Evolutionary conservation across 495 filamentous ascomycete species (phyloP).

Genomic region (Echria macrotheca): DNA sequence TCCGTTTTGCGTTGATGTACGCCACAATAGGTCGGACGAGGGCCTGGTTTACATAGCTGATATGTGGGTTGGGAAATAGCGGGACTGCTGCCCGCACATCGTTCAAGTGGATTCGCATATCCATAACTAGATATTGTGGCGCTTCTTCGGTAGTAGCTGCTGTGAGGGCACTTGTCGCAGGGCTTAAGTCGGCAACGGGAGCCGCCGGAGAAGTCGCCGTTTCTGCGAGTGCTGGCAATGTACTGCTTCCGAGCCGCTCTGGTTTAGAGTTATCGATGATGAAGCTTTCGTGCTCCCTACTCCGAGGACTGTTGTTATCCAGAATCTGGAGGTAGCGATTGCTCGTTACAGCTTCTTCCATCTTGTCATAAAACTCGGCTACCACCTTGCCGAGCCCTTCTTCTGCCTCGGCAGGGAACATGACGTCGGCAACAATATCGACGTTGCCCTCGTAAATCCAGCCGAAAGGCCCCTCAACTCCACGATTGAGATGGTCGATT

Average conservation of each 20-base stretch:
- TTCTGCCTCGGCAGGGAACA: conserved; percentile 81
- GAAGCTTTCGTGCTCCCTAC: conserved; percentile 21
- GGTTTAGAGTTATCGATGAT: conserved; percentile 20
- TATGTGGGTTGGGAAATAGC: conserved; percentile 73
- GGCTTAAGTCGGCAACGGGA: no score
- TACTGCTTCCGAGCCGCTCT: conserved; percentile 6
- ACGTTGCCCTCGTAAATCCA: conserved; percentile 97
- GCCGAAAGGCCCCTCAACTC: conserved; percentile 88
- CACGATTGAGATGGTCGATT: conserved; percentile 93
- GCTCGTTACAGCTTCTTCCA: conserved; percentile 85
- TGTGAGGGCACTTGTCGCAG: no score
- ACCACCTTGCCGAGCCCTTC: conserved; percentile 87
- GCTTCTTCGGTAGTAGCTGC: conserved; percentile 34
- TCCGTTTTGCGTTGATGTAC: conserved; percentile 89
- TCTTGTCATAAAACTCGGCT: conserved; percentile 86
- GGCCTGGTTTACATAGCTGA: conserved; percentile 94
- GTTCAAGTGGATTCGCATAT: conserved; percentile 84
- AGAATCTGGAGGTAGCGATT: conserved; percentile 53
- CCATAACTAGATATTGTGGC: conserved; percentile 77
- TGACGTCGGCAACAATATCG: conserved; percentile 91
- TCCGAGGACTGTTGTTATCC: conserved; percentile 25
- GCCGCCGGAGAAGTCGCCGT: not conserved
- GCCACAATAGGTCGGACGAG: conserved; percentile 96
- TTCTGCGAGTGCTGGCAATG: not conserved
- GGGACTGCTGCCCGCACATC: conserved; percentile 88